Evolutionary conservation across 106 monocot genomes (phyloP).

Genomic region (Dendrobium chrysotoxum): DNA sequence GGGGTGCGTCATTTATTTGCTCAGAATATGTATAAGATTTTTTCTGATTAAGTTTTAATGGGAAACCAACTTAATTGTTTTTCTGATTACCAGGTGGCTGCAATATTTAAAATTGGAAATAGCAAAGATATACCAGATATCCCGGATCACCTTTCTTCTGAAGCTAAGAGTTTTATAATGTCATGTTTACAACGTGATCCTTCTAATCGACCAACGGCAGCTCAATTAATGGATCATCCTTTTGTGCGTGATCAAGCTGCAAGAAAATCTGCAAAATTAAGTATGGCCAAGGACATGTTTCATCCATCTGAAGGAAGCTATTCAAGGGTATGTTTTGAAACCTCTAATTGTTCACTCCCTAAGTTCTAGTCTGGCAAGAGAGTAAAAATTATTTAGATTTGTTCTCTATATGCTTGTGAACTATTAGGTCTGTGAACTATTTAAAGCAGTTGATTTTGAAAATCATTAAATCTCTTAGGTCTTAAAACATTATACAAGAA

Average conservation of each 20-base stretch:
- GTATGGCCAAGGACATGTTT: conserved; percentile 17
- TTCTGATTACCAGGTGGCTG: conserved; percentile 58
- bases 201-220: conserved; percentile 63
- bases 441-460: background rate
- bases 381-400: conserved; percentile 19
- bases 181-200: conserved; percentile 88
- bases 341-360: background rate
- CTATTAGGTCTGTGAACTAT: conserved; percentile 9
- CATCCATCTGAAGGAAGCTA: conserved; percentile 29
- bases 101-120: conserved; percentile 98
- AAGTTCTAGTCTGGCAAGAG: too few relatives aligned
- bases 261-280: conserved; percentile 28
- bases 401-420: conserved; percentile 10
- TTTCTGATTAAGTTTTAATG: background rate
- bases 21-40: background rate
- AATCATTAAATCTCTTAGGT: background rate
- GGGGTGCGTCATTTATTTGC: conserved; percentile 40
- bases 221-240: conserved; percentile 71
- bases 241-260: conserved; percentile 63
- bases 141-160: conserved; percentile 73
- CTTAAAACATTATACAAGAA: conserved; percentile 8
- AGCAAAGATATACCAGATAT: conserved; percentile 95
- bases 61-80: background rate
- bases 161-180: conserved; percentile 67
- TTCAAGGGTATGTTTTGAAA: conserved; percentile 19